A percentile compares a stretch with the other conserved stretches of the same genome.
Conservation (phyloP, 2,329 filamentous ascomycete species). For the Fusarium longipes region DNA sequence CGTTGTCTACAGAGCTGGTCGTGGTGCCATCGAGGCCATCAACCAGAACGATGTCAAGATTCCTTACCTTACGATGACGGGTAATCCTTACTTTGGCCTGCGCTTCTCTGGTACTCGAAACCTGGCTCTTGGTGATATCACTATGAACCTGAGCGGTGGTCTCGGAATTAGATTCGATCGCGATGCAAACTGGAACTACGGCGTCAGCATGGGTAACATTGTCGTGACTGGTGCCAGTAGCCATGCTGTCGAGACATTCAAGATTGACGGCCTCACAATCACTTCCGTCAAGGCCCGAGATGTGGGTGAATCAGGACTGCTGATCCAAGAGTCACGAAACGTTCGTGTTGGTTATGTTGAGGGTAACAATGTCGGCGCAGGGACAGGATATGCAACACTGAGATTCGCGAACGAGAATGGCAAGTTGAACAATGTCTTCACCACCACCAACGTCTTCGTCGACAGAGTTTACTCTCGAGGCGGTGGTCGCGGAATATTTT, state of each 20-base stretch:
- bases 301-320: constrained; percentile 66
- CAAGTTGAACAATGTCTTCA: constrained; percentile 60
- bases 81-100: constrained; percentile 67
- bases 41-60: constrained; percentile 62
- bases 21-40: constrained; percentile 65
- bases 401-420: constrained; percentile 69
- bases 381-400: constrained; percentile 66
- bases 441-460: constrained; percentile 62
- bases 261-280: constrained; percentile 66
- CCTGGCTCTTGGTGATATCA: constrained; percentile 63
- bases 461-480: constrained; percentile 66
- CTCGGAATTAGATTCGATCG: constrained; percentile 69
- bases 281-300: constrained; percentile 63
- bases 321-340: constrained; percentile 65
- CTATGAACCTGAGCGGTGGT: constrained; percentile 64
- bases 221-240: constrained; percentile 63
- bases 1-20: constrained; percentile 54
- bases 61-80: constrained; percentile 67
- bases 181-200: constrained; percentile 62
- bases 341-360: constrained; percentile 65
- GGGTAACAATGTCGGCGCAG: constrained; percentile 63
- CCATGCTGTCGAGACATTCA: constrained; percentile 70
- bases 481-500: constrained; percentile 68
- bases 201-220: constrained; percentile 65
- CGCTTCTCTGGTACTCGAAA: constrained; percentile 64